These are phyloP conservation scores for Leccinum fibrillosum DNA, from an alignment of 768 basidiomycete species.

Conservation along the genomic window DNA sequence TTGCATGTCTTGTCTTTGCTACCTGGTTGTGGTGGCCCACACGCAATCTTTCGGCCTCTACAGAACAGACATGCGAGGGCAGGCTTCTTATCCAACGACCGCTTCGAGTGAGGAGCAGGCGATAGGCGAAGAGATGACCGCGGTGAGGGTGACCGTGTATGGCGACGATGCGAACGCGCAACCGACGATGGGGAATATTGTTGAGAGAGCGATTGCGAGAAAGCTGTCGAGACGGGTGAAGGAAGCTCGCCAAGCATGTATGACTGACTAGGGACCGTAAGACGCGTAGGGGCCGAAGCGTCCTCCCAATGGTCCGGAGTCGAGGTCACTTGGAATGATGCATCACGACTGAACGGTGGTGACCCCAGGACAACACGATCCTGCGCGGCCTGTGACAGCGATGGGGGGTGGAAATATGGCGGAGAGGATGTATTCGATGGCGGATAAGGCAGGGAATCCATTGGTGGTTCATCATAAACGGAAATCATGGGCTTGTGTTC, in stretches of 20 bases:
- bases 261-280: constrained; percentile 13
- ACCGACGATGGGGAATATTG: constrained; percentile 12
- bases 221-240: constrained; percentile 4
- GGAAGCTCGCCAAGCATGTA: constrained; percentile 19
- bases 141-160: constrained; percentile 28
- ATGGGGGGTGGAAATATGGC: constrained; percentile 16
- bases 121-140: constrained; percentile 18
- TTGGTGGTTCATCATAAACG: constrained; percentile 23
- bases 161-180: constrained; percentile 21
- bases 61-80: constrained; percentile 64
- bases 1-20: constrained; percentile 62
- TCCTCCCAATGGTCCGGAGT: constrained; percentile 25
- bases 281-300: background rate
- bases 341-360: constrained; percentile 12
- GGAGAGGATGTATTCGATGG: constrained; percentile 21
- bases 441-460: constrained; percentile 32
- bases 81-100: constrained; percentile 48
- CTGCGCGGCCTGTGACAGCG: constrained; percentile 8
- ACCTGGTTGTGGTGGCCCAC: constrained; percentile 54
- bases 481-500: constrained; percentile 8
- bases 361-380: constrained; percentile 13
- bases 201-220: constrained; percentile 12
- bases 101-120: constrained; percentile 21
- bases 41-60: constrained; percentile 66
- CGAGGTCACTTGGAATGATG: constrained; percentile 4